These are phyloP conservation scores for Symbiodinium natans DNA, from an alignment of 73 alveolate species.

Conservation along the genomic window DNA sequence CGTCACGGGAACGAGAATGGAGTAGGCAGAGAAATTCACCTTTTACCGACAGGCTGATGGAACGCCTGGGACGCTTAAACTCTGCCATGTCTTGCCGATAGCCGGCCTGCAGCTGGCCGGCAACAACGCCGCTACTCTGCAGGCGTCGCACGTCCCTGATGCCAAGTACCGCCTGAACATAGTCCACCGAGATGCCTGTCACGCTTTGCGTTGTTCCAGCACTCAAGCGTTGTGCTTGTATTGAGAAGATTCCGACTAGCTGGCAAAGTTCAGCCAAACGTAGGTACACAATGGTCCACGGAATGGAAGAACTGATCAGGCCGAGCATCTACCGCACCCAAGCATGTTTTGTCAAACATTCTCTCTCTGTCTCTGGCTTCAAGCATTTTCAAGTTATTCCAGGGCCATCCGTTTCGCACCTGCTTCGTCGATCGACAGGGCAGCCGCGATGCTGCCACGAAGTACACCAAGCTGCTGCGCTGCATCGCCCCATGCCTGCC, in stretches of 20 bases:
- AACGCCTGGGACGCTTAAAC: background rate
- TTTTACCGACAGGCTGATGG: background rate
- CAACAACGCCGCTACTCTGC: background rate
- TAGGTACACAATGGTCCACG: too few species aligned
- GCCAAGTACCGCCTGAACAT: conserved; percentile 6
- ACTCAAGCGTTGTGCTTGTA: too few species aligned
- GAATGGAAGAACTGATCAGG: too few species aligned
- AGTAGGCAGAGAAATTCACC: conserved; percentile 28
- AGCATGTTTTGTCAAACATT: too few species aligned
- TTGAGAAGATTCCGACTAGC: too few species aligned
- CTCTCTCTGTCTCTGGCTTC: too few species aligned
- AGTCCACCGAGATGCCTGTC: conserved; percentile 20
- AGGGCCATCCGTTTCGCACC: background rate
- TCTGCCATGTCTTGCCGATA: background rate
- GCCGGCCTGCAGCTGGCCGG: conserved; percentile 29
- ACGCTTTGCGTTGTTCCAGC: too few species aligned
- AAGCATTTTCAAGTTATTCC: too few species aligned
- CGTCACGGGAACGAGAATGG: background rate
- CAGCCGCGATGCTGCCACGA: background rate
- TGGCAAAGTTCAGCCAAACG: too few species aligned
- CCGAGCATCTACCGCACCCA: too few species aligned
- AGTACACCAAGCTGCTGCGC: conserved; percentile 17
- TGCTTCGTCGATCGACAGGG: background rate
- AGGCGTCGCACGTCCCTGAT: background rate
- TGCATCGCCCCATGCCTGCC: conserved; percentile 32